Base-by-base conservation (phyloP, 164 flowering plant genomes). In the Tetracentron sinense region DNA sequence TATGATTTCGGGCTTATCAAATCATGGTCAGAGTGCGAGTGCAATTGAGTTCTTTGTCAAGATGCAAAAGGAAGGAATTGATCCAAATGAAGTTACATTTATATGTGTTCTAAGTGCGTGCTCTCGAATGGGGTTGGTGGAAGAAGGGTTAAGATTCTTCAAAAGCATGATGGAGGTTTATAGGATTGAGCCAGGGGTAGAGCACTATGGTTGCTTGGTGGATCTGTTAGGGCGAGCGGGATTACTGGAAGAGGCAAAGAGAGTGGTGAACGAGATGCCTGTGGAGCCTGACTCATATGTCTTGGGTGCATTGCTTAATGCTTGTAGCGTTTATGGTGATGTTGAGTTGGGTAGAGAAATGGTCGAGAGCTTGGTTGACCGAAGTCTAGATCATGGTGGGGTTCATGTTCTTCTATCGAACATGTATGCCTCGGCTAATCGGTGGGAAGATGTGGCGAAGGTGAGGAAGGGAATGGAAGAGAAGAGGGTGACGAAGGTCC, bases 151-250 rank as follows among this genome's bases (percentile, higher is more conserved):
- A 42, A 48, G 31, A n/a, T 69, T 83, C 48, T 83, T 85, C 59
- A 35, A 67, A 47, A 75, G 75, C 65, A 85, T 85, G 84, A 75
- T 7, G 20, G 42, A 21, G 4, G 66, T 51, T 35, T 78, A 80
- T 54, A 78, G 78, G 35, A 77, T 85, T 51, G 65, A 75, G 46
- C 83, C 87, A 19, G 79, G 76, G 35, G 68, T 73, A 8, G 66
- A 81, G 68, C 87, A 85, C 59, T 83, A 81, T 64, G 87, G 85
- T 4, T 85, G 90, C 66, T 60, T 85, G 73, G 83, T 85, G 7
- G 87, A 83, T 69, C 78, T 85, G 16, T 67, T 80, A 10, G 84
- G 84, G 26, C 66, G 78, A 29, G 75, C 82, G 4, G 83, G 86
- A 14, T 31, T 56, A 72, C 46, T 82, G 2, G 70, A 68, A 12